Percentiles rank a stretch among this genome's conserved stretches.
Evolutionary conservation across 495 filamentous ascomycete genomes (phyloP).

Genomic region (Hypoxylon fuscum): DNA sequence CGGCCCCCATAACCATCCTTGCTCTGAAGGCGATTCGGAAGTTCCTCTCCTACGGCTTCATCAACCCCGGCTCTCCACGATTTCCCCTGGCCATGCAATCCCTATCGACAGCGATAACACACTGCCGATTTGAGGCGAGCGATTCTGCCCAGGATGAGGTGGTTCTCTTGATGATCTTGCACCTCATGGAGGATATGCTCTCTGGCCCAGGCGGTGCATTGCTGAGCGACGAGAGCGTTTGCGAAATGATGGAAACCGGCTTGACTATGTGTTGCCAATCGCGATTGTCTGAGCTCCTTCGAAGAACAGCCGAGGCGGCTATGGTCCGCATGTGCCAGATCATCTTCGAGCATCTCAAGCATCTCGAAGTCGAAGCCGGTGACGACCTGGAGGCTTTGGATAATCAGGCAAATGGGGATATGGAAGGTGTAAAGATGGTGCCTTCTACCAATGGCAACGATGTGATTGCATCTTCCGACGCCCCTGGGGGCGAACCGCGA

Average conservation of each 20-base stretch:
- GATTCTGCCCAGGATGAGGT: conserved; percentile 95
- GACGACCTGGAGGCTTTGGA: conserved; percentile 67
- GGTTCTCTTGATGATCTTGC: conserved; percentile 89
- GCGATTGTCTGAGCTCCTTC: conserved; percentile 87
- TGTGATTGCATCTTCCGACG: conserved; percentile 51
- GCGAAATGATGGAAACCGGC: conserved; percentile 99
- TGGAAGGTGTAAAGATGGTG: conserved; percentile 86
- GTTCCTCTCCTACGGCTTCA: conserved; percentile 94
- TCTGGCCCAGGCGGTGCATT: conserved; percentile 90
- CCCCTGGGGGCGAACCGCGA: conserved; percentile 58
- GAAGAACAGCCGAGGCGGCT: conserved; percentile 91
- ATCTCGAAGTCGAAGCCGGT: conserved; percentile 76
- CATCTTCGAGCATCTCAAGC: conserved; percentile 91
- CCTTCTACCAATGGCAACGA: conserved; percentile 81
- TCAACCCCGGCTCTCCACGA: conserved; percentile 81
- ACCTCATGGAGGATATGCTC: conserved; percentile 98
- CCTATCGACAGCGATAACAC: conserved; percentile 92
- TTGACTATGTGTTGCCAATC: conserved; percentile 97
- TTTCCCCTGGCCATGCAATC: conserved; percentile 93
- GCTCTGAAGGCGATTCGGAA: conserved; percentile 96
- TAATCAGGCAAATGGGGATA: conserved; percentile 68
- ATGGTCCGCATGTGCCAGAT: conserved; percentile 99
- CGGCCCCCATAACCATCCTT: conserved; percentile 93
- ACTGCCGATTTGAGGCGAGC: conserved; percentile 96
- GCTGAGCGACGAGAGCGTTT: conserved; percentile 95